Conservation (phyloP, 139 green algal species). For the Tetraselmis striata region DNA sequence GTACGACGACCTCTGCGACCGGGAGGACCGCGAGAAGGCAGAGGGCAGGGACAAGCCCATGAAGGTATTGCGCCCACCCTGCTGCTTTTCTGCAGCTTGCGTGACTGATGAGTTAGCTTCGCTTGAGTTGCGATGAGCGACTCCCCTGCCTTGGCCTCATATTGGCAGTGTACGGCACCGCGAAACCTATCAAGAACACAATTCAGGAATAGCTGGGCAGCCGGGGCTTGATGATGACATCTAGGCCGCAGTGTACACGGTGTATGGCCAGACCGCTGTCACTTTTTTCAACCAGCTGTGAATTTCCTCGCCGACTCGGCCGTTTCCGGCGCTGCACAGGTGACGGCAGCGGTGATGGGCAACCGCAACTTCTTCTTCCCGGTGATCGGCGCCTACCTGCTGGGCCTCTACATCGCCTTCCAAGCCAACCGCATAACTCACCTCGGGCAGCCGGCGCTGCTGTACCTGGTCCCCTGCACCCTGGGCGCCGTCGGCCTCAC, state of each 20-base stretch:
- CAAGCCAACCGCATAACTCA: conserved; percentile 71
- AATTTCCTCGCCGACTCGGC: no score
- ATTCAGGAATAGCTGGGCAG: no score
- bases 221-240: no score
- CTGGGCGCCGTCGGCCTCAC: conserved; percentile 37
- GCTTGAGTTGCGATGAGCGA: no score
- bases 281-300: no score
- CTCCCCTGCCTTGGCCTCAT: no score
- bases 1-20: conserved; percentile 53
- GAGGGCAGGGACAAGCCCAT: neutral
- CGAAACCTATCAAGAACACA: no score
- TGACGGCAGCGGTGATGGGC: conserved; percentile 55
- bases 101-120: neutral
- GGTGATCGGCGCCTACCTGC: conserved; percentile 59
- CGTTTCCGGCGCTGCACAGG: no score
- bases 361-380: conserved; percentile 68
- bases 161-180: no score
- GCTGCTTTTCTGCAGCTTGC: neutral
- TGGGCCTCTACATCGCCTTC: conserved; percentile 68
- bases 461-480: conserved; percentile 71
- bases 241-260: no score
- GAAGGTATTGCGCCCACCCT: neutral
- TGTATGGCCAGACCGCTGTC: no score
- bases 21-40: neutral
- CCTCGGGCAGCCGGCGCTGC: conserved; percentile 68